These are phyloP conservation scores for Malus sylvestris DNA, from an alignment of 306 rosid species.

Conservation along the genomic window DNA sequence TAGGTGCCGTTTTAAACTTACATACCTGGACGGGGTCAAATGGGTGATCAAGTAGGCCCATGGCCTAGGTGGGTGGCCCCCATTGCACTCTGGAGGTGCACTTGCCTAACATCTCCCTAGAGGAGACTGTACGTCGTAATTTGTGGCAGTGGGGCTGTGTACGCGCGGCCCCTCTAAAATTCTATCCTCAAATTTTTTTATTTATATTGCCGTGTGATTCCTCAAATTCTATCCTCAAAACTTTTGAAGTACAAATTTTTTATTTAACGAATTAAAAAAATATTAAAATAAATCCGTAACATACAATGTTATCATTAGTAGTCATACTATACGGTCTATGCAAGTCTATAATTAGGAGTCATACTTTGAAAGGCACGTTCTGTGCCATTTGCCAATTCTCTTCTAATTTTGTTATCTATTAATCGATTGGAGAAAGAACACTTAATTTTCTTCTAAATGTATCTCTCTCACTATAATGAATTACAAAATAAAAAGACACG, in stretches of 20 bases:
- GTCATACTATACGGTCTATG: too few relatives aligned
- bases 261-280: too few relatives aligned
- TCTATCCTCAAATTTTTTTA: fast-evolving
- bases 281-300: too few relatives aligned
- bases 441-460: too few relatives aligned
- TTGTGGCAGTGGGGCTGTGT: slow-evolving; percentile 47
- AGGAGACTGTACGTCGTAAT: slow-evolving; percentile 47
- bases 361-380: neutral
- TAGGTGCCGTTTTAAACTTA: fast-evolving
- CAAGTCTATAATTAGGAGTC: neutral
- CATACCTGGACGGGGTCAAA: slow-evolving; percentile 50
- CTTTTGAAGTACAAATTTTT: too few relatives aligned
- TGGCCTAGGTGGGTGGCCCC: slow-evolving; percentile 42
- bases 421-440: too few relatives aligned
- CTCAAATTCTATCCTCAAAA: too few relatives aligned
- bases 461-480: too few relatives aligned
- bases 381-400: neutral
- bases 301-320: too few relatives aligned
- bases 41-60: slow-evolving; percentile 39
- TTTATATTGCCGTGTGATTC: too few relatives aligned
- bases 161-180: slow-evolving; percentile 43
- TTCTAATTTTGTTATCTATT: neutral
- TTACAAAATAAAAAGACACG: neutral
- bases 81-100: slow-evolving; percentile 40
- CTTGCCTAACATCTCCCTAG: slow-evolving; percentile 40